phyloP scores from a whole-genome alignment of 805 yeast species.

The Schizosaccharomyces japonicus region DNA sequence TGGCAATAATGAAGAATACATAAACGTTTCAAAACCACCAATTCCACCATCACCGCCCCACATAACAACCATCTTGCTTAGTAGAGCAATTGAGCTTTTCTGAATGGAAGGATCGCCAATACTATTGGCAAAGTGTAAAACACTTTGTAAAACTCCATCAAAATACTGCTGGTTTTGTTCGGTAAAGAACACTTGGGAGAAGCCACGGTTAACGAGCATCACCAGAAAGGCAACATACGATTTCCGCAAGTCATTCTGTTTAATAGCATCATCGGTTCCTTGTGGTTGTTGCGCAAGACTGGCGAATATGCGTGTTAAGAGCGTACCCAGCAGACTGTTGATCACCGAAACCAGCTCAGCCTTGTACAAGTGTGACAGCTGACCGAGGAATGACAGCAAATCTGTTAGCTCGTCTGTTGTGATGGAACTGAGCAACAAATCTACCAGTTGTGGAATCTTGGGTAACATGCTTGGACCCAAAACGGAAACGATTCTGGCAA shows the following conservation, averaged over 20 bases:
- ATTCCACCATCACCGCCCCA: slow-evolving; percentile 34
- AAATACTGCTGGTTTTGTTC: slow-evolving; percentile 38
- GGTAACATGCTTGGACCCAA: slow-evolving; percentile 28
- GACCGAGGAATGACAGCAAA: slow-evolving; percentile 68
- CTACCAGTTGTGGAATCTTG: slow-evolving; percentile 45
- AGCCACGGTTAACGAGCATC: slow-evolving; percentile 50
- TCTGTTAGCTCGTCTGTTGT: slow-evolving; percentile 39
- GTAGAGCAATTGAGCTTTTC: slow-evolving; percentile 43
- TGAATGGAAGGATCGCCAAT: slow-evolving; percentile 38
- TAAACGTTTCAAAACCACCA: slow-evolving; percentile 42
- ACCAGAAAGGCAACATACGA: slow-evolving; percentile 47
- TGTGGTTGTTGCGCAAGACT: slow-evolving; percentile 9
- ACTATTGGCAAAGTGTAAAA: slow-evolving; percentile 42
- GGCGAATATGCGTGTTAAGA: slow-evolving; percentile 20
- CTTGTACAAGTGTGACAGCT: slow-evolving; percentile 56
- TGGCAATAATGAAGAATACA: slow-evolving; percentile 43
- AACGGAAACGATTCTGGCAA: slow-evolving; percentile 65
- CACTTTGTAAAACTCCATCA: slow-evolving; percentile 34
- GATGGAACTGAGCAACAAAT: slow-evolving; percentile 36
- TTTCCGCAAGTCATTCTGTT: slow-evolving; percentile 40
- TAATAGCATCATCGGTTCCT: slow-evolving; percentile 43
- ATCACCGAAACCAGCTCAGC: slow-evolving; percentile 28
- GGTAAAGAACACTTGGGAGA: slow-evolving; percentile 52
- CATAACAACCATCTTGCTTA: slow-evolving; percentile 27
- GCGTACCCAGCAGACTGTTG: slow-evolving; percentile 50